Evolutionary conservation across 192 early-diverging fungal genomes (phyloP), one percentile per base, ranked within the genome.

Genomic region (Dimargaris xerosporica): DNA sequence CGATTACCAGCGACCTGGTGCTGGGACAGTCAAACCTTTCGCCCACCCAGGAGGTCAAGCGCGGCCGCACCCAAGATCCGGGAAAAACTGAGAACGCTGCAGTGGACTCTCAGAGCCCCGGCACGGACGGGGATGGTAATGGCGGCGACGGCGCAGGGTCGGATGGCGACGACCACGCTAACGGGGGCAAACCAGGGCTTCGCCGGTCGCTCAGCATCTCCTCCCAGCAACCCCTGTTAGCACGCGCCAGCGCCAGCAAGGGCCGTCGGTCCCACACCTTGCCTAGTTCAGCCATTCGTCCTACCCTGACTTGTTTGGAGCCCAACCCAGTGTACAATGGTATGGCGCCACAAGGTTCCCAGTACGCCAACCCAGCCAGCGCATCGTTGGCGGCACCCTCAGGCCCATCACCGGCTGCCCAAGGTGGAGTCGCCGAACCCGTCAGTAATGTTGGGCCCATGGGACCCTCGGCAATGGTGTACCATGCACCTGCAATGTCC

Each of bases 1-100:
- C 56, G 28, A 59, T 59, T 29, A 59, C 56, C 31, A 59, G 56
- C 16, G 56, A 59, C 7, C n/a, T 59, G 13, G 56, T 59, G 31
- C 10, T 19, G 17, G 47, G 47, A 21, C 34, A 34, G 16, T 1
- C 42, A 4, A 11, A 16, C 56, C 13, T 39, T 39, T 39, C 34
- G 34, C 34, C 34, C 7, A 39, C 12, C 16, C 23, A 25, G 5
- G 29, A 31, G 3, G 56, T 31, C 56, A 59, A 31, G 42, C 19
- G 29, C 10, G 7, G 7, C 56, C 56, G 56, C n/a, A 19, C 56
- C 56, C 31, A 31, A 11, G 15, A n/a, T 31, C 1, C 12, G 13
- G 53, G 15, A 15, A 31, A 31, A 19, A 16, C 3, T 31, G 56
- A 42, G 2, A 16, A 59, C 13, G 39, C 16, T 6, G 29, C 34